phyloP scores from a whole-genome alignment of 305 asterid genomes.

The Solanum hybrid region DNA sequence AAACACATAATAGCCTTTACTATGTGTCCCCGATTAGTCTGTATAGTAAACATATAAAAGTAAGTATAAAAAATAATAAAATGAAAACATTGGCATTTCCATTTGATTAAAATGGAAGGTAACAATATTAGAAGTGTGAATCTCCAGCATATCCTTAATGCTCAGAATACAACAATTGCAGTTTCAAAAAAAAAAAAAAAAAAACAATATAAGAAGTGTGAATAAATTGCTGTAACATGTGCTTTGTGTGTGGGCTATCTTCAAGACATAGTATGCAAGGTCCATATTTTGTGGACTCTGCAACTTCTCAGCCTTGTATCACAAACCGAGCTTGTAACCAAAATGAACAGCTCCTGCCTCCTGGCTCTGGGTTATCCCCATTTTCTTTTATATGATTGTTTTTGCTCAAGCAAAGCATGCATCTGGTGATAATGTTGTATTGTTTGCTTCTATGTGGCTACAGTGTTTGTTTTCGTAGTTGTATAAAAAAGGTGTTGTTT shows the following conservation, averaged over 20 bases:
- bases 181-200: background rate
- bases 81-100: background rate
- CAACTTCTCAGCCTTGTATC: background rate
- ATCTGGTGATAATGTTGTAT: background rate
- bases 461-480: background rate
- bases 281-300: background rate
- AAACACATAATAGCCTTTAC: background rate
- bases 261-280: background rate
- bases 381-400: background rate
- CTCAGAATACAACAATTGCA: background rate
- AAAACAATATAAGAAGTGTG: background rate
- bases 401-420: background rate
- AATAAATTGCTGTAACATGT: background rate
- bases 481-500: background rate
- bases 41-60: background rate
- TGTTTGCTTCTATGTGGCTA: background rate
- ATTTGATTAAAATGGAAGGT: background rate
- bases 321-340: background rate
- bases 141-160: background rate
- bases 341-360: background rate
- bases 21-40: background rate
- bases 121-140: background rate
- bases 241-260: background rate
- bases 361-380: background rate
- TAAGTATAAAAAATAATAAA: background rate